Conservation (phyloP, 1,284 basidiomycete genomes). For the Schizophyllum amplum region DNA sequence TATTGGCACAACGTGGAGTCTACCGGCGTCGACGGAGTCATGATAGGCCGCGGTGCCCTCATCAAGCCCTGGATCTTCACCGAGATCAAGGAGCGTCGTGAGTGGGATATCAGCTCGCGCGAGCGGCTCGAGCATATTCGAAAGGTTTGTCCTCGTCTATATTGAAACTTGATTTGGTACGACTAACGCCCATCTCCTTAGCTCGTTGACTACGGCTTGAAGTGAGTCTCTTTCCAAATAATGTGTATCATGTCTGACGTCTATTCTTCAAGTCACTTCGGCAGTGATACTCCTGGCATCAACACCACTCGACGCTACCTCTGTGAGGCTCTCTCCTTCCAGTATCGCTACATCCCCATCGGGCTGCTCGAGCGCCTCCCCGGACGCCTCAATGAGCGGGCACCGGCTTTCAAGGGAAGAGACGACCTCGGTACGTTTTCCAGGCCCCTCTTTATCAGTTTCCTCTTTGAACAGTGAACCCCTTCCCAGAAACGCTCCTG, state of each 20-base stretch:
- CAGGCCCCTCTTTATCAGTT: not conserved
- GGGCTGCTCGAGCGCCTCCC: constrained; percentile 87
- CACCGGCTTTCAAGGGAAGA: constrained; percentile 79
- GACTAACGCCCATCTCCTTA: constrained; percentile 19
- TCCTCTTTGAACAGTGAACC: not conserved
- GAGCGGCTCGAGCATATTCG: constrained; percentile 87
- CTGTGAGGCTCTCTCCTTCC: constrained; percentile 92
- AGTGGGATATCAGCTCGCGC: constrained; percentile 91
- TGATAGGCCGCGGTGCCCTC: constrained; percentile 91
- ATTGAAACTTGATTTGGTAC: not conserved
- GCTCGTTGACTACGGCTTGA: constrained; percentile 79
- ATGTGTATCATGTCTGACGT: not conserved
- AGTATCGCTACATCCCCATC: constrained; percentile 90
- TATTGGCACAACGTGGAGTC: constrained; percentile 76
- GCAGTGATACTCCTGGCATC: constrained; percentile 86
- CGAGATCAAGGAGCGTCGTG: constrained; percentile 85
- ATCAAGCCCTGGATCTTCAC: constrained; percentile 98
- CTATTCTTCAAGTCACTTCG: constrained; percentile 59
- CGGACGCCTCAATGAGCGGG: constrained; percentile 81
- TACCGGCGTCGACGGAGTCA: constrained; percentile 86
- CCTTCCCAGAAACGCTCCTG: constrained; percentile 66
- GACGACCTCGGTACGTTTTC: constrained; percentile 64
- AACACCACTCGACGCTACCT: constrained; percentile 93
- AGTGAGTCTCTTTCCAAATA: constrained; percentile 21
- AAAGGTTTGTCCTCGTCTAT: constrained; percentile 40